A percentile compares a stretch with the other conserved stretches of the same genome.
Evolutionary conservation across 2,329 filamentous ascomycete species (phyloP).

Genomic region (Alternaria tenuissima): DNA sequence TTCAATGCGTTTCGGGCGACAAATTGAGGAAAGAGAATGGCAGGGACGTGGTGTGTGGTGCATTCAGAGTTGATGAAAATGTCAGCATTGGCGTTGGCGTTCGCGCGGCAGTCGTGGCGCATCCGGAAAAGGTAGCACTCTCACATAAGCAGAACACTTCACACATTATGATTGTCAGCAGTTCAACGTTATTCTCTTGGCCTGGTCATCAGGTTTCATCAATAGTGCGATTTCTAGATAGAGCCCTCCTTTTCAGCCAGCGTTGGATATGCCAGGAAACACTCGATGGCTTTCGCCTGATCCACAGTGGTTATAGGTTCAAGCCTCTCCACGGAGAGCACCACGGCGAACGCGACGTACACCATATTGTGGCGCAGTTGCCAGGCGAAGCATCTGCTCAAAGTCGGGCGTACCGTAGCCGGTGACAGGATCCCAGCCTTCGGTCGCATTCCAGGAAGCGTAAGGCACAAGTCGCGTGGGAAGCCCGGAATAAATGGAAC

Average conservation of each 20-base stretch:
- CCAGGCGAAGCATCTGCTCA: conserved; percentile 42
- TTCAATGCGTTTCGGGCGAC: background rate
- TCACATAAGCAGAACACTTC: background rate
- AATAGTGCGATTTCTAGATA: background rate
- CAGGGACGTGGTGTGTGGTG: background rate
- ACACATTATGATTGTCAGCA: background rate
- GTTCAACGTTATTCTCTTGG: background rate
- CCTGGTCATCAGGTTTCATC: background rate
- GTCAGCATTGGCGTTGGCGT: background rate
- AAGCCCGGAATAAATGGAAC: conserved; percentile 49
- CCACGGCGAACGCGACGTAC: conserved; percentile 23
- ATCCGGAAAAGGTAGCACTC: background rate
- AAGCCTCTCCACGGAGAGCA: background rate
- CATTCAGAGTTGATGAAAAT: background rate
- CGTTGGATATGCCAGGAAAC: background rate
- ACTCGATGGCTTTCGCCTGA: background rate
- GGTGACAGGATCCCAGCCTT: conserved; percentile 61
- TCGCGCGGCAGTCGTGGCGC: background rate
- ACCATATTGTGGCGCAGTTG: conserved; percentile 23
- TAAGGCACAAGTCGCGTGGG: conserved; percentile 52
- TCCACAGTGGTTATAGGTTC: background rate
- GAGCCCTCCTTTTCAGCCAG: background rate
- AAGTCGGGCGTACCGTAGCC: conserved; percentile 53
- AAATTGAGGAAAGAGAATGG: background rate
- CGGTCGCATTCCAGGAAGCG: conserved; percentile 61